Base-by-base conservation (phyloP, 2,329 filamentous ascomycete species). In the Trichoderma polysporum region DNA sequence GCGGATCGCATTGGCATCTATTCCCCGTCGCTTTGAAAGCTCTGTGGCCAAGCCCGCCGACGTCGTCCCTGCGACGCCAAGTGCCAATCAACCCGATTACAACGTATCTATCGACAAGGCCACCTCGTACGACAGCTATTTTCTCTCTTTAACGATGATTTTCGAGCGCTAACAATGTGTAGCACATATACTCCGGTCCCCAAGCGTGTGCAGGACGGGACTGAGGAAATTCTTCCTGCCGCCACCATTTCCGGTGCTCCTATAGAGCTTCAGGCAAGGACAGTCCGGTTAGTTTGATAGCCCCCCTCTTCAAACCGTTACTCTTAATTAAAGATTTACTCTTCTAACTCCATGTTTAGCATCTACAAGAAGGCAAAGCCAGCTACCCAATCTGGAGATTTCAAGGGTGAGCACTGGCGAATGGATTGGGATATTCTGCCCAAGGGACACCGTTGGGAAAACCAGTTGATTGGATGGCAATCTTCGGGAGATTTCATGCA, bases 361-460 rank as follows among this genome's bases (percentile, higher is more conserved):
- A 99, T 99, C 80, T 98, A 91, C 84, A 89, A 91, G 74, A 93
- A 93, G 58, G 77, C 92, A 67, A 99, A 99, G 82, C 89, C 95
- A n/a, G 94, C 95, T 39, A 97, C 94, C 50, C 95, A 99, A 81
- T 98, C 94, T 37, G 94, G 95, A 70, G 87, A 88, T 74, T 97
- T 92, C 91, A 89, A 92, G 76, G 83, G 87, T 66, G 88, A 91
- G 77, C 87, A 91, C 75, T 99, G 95, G 95, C 90, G 94, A 59
- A 96, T 99, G 93, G 95, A 99, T 79, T 99, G 95, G 95, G 95
- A 99, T 78, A 88, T 97, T 57, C 85, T 98, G 35, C 81, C 85
- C 74, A 97, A 96, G 83, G 95, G 95, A 69, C 92, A 97, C 81
- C 88, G 95, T 74, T 99, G 95, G 96, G 95, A 99, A 84, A 99